A percentile compares a stretch with the other conserved stretches of the same genome.
Evolutionary conservation across 768 basidiomycete genomes (phyloP).

Genomic region (Tylopilus vinaceipallidus): DNA sequence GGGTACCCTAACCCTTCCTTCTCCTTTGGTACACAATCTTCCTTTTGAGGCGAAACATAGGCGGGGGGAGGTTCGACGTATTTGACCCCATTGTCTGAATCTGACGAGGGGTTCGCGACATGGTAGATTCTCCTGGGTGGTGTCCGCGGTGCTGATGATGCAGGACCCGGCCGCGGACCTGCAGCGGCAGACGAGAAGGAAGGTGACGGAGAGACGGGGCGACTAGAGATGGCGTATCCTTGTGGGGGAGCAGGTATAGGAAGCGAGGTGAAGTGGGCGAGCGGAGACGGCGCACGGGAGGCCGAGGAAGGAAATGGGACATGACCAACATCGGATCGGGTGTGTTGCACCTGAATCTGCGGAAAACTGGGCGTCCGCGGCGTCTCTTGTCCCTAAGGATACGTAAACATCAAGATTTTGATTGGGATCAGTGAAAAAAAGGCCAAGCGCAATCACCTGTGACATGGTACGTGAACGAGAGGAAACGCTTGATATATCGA

Average conservation of each 20-base stretch:
- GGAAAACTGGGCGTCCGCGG: conserved; percentile 20
- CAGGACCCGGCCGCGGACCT: neutral
- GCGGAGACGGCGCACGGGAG: conserved; percentile 22
- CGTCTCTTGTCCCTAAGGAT: conserved; percentile 13
- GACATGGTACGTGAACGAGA: conserved; percentile 17
- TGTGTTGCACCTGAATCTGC: conserved; percentile 24
- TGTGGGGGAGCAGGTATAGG: conserved; percentile 15
- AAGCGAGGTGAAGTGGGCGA: conserved; percentile 23
- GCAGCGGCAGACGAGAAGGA: conserved; percentile 2
- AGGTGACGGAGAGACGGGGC: conserved; percentile 12
- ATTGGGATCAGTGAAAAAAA: neutral
- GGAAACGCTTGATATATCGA: conserved; percentile 22
- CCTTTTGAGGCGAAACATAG: conserved; percentile 32
- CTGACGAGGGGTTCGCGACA: conserved; percentile 39
- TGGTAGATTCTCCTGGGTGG: conserved; percentile 43
- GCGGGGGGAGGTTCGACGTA: conserved; percentile 47
- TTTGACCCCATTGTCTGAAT: conserved; percentile 17
- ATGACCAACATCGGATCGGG: conserved; percentile 19
- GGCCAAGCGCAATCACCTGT: conserved; percentile 12
- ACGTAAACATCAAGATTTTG: neutral
- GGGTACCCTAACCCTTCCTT: conserved; percentile 8
- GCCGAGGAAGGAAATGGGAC: conserved; percentile 7
- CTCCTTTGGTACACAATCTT: conserved; percentile 11
- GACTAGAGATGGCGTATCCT: conserved; percentile 4
- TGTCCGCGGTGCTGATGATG: conserved; percentile 24